Percentiles rank a stretch among this genome's conserved stretches.
These are phyloP conservation scores for Nitzschia inconspicua DNA, from an alignment of 108 stramenopile species.

Conservation along the genomic window DNA sequence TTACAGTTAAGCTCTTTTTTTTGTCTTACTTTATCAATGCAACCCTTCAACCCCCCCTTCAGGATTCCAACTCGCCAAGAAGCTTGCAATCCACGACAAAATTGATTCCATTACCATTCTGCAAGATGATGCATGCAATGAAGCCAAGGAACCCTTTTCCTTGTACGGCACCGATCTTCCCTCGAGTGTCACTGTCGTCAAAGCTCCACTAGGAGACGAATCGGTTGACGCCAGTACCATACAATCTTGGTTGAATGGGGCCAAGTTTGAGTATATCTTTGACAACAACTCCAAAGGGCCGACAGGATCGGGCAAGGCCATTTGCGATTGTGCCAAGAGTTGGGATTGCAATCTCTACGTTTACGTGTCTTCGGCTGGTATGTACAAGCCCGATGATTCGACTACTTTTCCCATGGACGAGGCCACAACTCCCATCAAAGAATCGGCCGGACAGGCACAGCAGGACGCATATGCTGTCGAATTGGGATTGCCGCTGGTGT, in stretches of 20 bases:
- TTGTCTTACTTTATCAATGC: not conserved
- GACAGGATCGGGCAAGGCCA: slow-evolving; percentile 59
- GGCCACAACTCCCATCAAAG: slow-evolving; percentile 67
- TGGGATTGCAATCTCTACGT: slow-evolving; percentile 71
- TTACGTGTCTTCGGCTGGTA: slow-evolving; percentile 76
- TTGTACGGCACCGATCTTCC: slow-evolving; percentile 73
- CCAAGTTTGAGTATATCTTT: slow-evolving; percentile 76
- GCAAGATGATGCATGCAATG: slow-evolving; percentile 79
- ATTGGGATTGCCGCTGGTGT: slow-evolving; percentile 64
- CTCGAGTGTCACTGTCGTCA: slow-evolving; percentile 59
- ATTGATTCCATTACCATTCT: slow-evolving; percentile 81
- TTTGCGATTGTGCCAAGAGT: slow-evolving; percentile 58
- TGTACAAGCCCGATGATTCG: slow-evolving; percentile 58
- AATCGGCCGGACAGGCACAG: slow-evolving; percentile 61
- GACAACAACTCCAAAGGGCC: slow-evolving; percentile 84
- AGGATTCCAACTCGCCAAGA: slow-evolving; percentile 77
- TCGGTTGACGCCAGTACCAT: slow-evolving; percentile 57
- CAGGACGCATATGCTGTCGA: slow-evolving; percentile 69
- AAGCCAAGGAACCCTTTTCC: slow-evolving; percentile 65
- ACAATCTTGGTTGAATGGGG: slow-evolving; percentile 39
- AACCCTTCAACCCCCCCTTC: not conserved
- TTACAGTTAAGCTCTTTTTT: not conserved
- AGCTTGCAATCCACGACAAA: slow-evolving; percentile 46
- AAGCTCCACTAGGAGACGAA: slow-evolving; percentile 65
- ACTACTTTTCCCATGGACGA: slow-evolving; percentile 77